These are phyloP conservation scores for Xerocomellus chrysenteron DNA, from an alignment of 768 basidiomycete genomes.

Conservation along the genomic window DNA sequence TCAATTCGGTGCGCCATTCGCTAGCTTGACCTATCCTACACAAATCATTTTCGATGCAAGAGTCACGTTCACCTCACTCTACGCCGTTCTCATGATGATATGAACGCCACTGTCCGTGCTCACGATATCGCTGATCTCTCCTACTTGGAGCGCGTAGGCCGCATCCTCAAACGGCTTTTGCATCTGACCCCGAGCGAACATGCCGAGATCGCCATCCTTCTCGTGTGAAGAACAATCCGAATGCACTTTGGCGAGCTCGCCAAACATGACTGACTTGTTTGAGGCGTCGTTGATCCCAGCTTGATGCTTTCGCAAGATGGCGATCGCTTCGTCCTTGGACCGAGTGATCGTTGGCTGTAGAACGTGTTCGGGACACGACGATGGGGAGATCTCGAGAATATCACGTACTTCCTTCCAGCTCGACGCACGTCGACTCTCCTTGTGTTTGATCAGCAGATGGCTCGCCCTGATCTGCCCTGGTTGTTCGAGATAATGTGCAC, in stretches of 20 bases:
- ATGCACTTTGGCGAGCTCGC: slow-evolving; percentile 67
- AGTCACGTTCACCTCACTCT: slow-evolving; percentile 4
- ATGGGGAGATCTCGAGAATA: background rate
- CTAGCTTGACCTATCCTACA: slow-evolving; percentile 3
- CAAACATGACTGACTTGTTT: slow-evolving; percentile 59
- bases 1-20: background rate
- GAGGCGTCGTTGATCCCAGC: slow-evolving; percentile 50
- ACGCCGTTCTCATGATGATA: slow-evolving; percentile 84
- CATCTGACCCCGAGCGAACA: slow-evolving; percentile 87
- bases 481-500: slow-evolving; percentile 53
- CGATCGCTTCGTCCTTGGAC: slow-evolving; percentile 84
- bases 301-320: slow-evolving; percentile 67
- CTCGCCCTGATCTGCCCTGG: slow-evolving; percentile 81
- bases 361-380: background rate
- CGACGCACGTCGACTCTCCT: slow-evolving; percentile 69
- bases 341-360: slow-evolving; percentile 76
- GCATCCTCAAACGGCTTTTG: slow-evolving; percentile 97
- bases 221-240: slow-evolving; percentile 90
- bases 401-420: slow-evolving; percentile 80
- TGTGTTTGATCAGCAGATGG: slow-evolving; percentile 93
- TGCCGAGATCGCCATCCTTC: slow-evolving; percentile 83
- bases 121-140: slow-evolving; percentile 78
- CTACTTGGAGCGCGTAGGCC: slow-evolving; percentile 66
- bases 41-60: background rate
- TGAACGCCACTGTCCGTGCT: slow-evolving; percentile 95